Base-by-base conservation (phyloP, 495 filamentous ascomycete species). In the Hypoxylon trugodes region DNA sequence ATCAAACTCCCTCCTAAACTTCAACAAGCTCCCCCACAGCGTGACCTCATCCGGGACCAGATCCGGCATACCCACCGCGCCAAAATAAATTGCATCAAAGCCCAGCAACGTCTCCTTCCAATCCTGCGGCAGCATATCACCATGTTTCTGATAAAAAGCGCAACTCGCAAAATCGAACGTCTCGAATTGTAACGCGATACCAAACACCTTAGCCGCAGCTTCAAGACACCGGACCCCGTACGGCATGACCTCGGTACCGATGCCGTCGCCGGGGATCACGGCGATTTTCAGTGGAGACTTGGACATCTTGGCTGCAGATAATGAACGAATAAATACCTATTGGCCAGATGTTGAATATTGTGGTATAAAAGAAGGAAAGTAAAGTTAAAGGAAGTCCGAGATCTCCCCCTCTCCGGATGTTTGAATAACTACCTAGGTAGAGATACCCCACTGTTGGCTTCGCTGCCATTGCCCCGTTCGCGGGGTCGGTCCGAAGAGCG, bases 1-100 rank as follows among this genome's bases (percentile, higher is more conserved):
- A 55, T 81, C 79, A 78, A 95, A 89, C 62, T 91, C 88, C 68
- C 92, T 91, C 76, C 90, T 88, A 21, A 95, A 89, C 61, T 81
- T 84, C 46, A 93, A 82, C 65, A 93, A 83, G 49, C 90, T 90
- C 72, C 71, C 69, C 70, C 73, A 73, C 12, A 75, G 58, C 2
- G 71, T 65, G 3, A 73, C 65, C n/a, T 75, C 59, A 26, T 75
- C 66, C 9, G 71, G 70, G 2, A 73, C 64, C 9, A 61, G 37
- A 21, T 65, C 69, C 0, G 73, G 71, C 65, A 72, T 70, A 5
- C 70, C 71, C 8, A 75, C 66, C n/a, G 73, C 69, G 12, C 73
- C 73, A 41, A 75, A 72, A 35, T 73, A 73, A 6, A 75, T 73
- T 9, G 70, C 70, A 30, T 75, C 70, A 18, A 75, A 75, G 0